Percentiles rank a stretch among this genome's conserved stretches.
Conservation (phyloP, 495 filamentous ascomycete genomes). For the Aspergillus avenaceus region DNA sequence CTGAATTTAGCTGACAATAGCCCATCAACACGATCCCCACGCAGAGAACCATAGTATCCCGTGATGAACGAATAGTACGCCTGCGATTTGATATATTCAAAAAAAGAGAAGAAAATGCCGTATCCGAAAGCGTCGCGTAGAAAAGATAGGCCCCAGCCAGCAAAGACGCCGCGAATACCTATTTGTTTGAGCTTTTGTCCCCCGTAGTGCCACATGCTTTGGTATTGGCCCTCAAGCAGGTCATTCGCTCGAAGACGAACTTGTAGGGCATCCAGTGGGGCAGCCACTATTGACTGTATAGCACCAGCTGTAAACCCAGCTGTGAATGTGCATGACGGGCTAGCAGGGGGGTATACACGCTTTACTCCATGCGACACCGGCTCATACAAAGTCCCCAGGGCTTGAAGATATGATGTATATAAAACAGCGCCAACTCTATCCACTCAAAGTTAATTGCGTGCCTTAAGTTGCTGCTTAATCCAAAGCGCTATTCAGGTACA, state of each 20-base stretch:
- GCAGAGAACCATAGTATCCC: constrained; percentile 66
- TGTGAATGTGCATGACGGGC: constrained; percentile 59
- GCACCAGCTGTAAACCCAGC: constrained; percentile 76
- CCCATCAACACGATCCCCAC: constrained; percentile 24
- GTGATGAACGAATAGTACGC: constrained; percentile 76
- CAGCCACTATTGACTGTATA: constrained; percentile 75
- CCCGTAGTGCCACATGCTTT: constrained; percentile 80
- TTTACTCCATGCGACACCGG: constrained; percentile 65
- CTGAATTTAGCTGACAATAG: constrained; percentile 19
- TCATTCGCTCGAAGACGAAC: constrained; percentile 70
- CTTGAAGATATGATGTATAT: constrained; percentile 84
- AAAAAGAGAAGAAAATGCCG: constrained; percentile 78
- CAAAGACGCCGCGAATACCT: constrained; percentile 74
- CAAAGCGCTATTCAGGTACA: too few species aligned
- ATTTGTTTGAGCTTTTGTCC: constrained; percentile 71
- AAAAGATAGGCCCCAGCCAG: constrained; percentile 74
- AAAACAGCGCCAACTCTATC: constrained; percentile 73
- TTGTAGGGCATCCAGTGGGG: constrained; percentile 85
- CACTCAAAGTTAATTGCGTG: constrained; percentile 1
- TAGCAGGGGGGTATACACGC: constrained; percentile 71
- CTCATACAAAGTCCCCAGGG: constrained; percentile 66
- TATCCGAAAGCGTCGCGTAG: constrained; percentile 78
- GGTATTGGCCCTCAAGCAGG: constrained; percentile 63
- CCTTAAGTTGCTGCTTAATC: too few species aligned
- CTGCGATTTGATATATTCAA: constrained; percentile 85